Conservation (phyloP, 306 rosid species). For the Echinosophora koreensis region DNA sequence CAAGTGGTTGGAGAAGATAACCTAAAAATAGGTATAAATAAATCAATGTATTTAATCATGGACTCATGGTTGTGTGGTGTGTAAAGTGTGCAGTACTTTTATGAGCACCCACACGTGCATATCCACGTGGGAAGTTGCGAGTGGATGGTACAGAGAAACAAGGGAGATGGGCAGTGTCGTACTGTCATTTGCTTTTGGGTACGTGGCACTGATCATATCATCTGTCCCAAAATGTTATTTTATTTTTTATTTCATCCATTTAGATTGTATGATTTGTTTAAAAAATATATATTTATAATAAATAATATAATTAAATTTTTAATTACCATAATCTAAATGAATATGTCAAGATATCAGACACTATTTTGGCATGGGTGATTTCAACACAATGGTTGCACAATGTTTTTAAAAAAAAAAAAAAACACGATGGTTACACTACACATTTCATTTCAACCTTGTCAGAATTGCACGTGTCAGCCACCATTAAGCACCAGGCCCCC, state of each 20-base stretch:
- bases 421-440: neutral
- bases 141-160: slow-evolving; percentile 44
- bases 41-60: neutral
- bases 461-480: slow-evolving; percentile 63
- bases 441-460: slow-evolving; percentile 72
- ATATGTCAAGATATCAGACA: no score
- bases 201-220: no score
- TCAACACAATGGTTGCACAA: no score
- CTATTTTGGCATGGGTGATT: no score
- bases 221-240: no score
- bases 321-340: no score
- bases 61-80: no score
- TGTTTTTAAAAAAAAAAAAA: no score
- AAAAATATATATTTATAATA: no score
- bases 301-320: no score
- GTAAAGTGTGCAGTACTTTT: slow-evolving; percentile 6
- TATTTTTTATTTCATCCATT: no score
- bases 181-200: slow-evolving; percentile 19
- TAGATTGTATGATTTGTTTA: no score
- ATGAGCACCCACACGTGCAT: slow-evolving; percentile 53
- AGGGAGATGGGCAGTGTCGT: slow-evolving; percentile 28
- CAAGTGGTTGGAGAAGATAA: slow-evolving; percentile 53
- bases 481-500: slow-evolving; percentile 30
- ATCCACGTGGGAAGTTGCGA: slow-evolving; percentile 50
- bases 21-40: slow-evolving; percentile 42